Evolutionary conservation across 2,329 filamentous ascomycete species (phyloP).

Genomic region (Aspergillus oerlinghausenensis): DNA sequence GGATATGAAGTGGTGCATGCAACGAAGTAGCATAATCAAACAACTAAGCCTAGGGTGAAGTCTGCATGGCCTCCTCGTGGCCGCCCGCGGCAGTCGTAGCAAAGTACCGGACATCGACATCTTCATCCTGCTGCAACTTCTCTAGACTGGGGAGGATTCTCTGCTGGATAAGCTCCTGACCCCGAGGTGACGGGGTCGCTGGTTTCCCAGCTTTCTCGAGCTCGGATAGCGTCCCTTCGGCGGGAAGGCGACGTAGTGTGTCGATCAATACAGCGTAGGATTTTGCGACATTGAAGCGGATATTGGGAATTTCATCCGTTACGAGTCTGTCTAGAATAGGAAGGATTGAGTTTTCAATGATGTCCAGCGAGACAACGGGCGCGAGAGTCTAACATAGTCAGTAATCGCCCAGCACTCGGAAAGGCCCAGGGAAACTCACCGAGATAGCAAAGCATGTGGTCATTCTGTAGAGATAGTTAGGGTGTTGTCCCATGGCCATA

Average conservation of each 20-base stretch:
- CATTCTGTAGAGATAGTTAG: constrained; percentile 99
- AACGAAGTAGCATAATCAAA: constrained; percentile 2
- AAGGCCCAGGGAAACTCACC: constrained; percentile 55
- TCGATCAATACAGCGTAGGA: constrained; percentile 88
- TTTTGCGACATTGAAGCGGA: constrained; percentile 98
- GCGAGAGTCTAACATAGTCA: constrained; percentile 70
- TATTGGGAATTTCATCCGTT: constrained; percentile 93
- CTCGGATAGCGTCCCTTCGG: constrained; percentile 78
- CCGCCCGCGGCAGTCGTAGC: constrained; percentile 76
- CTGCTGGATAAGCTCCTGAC: constrained; percentile 76
- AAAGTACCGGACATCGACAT: constrained; percentile 97
- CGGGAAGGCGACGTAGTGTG: constrained; percentile 85
- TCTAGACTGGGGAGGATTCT: constrained; percentile 84
- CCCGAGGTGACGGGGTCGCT: constrained; percentile 59
- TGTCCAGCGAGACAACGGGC: constrained; percentile 84
- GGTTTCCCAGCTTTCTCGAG: constrained; percentile 70
- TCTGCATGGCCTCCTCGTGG: constrained; percentile 52
- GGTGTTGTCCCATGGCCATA: constrained; percentile 95
- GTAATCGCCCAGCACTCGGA: constrained; percentile 9
- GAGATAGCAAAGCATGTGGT: constrained; percentile 99
- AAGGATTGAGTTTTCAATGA: constrained; percentile 87
- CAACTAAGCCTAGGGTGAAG: constrained; percentile 38
- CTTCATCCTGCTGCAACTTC: constrained; percentile 94
- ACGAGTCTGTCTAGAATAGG: constrained; percentile 96
- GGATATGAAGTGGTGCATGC: constrained; percentile 6